Evolutionary conservation across 2,329 filamentous ascomycete species (phyloP).

Genomic region (Talaromyces sp.): DNA sequence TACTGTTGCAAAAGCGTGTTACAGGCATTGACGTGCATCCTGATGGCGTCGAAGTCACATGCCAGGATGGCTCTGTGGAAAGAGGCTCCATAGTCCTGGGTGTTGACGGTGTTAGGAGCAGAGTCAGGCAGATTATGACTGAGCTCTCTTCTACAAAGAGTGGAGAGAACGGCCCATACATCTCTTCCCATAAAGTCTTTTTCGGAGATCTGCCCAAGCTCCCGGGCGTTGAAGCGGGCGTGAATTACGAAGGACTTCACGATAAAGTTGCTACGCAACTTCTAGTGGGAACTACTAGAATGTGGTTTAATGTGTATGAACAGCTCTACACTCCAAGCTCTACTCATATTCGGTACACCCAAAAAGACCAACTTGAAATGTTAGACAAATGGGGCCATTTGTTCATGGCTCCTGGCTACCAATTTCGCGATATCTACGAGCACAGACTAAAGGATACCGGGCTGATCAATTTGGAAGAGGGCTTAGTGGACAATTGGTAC

Average conservation of each 20-base stretch:
- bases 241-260: background rate
- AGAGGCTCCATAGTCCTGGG: constrained; percentile 34
- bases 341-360: background rate
- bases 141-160: background rate
- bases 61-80: constrained; percentile 30
- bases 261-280: constrained; percentile 3
- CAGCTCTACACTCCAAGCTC: constrained; percentile 1
- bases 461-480: constrained; percentile 9
- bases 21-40: background rate
- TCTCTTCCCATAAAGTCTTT: background rate
- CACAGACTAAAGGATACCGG: background rate
- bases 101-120: constrained; percentile 40
- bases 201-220: constrained; percentile 2
- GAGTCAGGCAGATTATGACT: constrained; percentile 29
- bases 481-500: constrained; percentile 8
- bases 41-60: constrained; percentile 26
- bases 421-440: background rate
- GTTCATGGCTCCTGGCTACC: background rate
- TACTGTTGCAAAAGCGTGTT: constrained; percentile 21
- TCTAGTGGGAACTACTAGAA: background rate
- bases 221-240: background rate
- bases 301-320: constrained; percentile 3
- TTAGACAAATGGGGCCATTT: constrained; percentile 3
- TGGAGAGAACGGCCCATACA: background rate
- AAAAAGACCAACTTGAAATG: background rate